Percentiles rank a stretch among this genome's conserved stretches.
These are phyloP conservation scores for Fraxinus dipetala DNA, from an alignment of 305 asterid genomes.

Conservation along the genomic window DNA sequence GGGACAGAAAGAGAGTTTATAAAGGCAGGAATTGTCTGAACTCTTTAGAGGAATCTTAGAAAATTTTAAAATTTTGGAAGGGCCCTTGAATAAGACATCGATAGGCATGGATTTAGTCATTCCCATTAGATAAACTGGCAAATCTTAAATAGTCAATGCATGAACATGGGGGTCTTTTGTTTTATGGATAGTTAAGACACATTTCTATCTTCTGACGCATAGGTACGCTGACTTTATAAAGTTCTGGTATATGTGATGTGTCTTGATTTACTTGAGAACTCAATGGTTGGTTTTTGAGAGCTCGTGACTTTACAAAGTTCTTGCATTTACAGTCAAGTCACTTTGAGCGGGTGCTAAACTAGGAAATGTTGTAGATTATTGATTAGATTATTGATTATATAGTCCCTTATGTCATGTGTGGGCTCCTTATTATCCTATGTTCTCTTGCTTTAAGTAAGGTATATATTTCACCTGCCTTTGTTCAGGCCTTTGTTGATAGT, in stretches of 20 bases:
- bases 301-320: constrained; percentile 6
- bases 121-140: background rate
- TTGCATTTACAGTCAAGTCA: background rate
- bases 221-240: background rate
- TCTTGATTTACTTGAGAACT: background rate
- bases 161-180: constrained; percentile 5
- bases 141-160: background rate
- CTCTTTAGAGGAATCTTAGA: background rate
- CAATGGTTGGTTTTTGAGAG: background rate
- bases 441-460: constrained; percentile 5
- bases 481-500: constrained; percentile 97
- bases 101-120: background rate
- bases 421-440: background rate
- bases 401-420: background rate
- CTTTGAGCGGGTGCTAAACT: background rate
- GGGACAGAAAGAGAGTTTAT: background rate
- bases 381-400: background rate
- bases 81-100: background rate
- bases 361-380: background rate
- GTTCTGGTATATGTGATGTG: constrained; percentile 7
- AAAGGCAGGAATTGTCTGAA: background rate
- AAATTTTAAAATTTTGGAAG: background rate
- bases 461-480: constrained; percentile 17
- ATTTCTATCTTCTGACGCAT: background rate
- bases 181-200: constrained; percentile 7